Evolutionary conservation across 108 stramenopile genomes (phyloP).

Genomic region (Discostella stelligeroides): DNA sequence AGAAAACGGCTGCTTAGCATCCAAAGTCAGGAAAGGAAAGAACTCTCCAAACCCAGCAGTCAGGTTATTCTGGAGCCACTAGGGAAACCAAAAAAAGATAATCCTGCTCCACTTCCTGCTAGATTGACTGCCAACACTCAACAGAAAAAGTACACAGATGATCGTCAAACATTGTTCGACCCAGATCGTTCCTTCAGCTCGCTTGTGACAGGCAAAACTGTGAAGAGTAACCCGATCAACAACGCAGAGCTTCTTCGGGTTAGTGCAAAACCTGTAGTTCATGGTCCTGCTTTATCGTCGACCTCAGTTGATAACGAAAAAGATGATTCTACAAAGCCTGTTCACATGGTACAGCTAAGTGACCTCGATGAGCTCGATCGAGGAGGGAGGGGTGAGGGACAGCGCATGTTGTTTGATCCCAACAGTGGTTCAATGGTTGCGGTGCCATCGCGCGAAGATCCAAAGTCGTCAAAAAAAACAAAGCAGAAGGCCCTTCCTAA

Average conservation of each 20-base stretch:
- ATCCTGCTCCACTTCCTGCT: not conserved
- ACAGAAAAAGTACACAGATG: slow-evolving; percentile 7
- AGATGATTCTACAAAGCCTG: slow-evolving; percentile 28
- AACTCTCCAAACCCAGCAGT: slow-evolving; percentile 18
- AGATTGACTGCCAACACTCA: slow-evolving; percentile 5
- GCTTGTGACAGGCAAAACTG: slow-evolving; percentile 42
- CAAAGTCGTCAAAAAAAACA: slow-evolving; percentile 17
- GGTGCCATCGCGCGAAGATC: slow-evolving; percentile 49
- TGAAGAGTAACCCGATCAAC: slow-evolving; percentile 13
- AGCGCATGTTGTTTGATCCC: slow-evolving; percentile 87
- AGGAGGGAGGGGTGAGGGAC: slow-evolving; percentile 51
- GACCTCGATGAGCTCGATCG: slow-evolving; percentile 78
- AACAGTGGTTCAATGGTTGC: slow-evolving; percentile 88
- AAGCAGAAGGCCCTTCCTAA: slow-evolving; percentile 21
- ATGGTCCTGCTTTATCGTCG: slow-evolving; percentile 1
- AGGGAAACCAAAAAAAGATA: slow-evolving; percentile 30
- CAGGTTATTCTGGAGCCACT: slow-evolving; percentile 40
- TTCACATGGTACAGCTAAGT: slow-evolving; percentile 66
- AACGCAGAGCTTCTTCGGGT: slow-evolving; percentile 18
- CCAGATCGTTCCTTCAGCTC: slow-evolving; percentile 58
- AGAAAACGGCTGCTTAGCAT: slow-evolving; percentile 26
- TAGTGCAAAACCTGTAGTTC: slow-evolving; percentile 2
- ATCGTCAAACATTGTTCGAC: slow-evolving; percentile 49
- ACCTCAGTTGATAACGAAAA: slow-evolving; percentile 11
- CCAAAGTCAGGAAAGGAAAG: slow-evolving; percentile 12